A percentile compares a stretch with the other conserved stretches of the same genome.
phyloP scores from a whole-genome alignment of 202 grass and related monocot species.

The Bolboschoenoplectus hybrid region DNA sequence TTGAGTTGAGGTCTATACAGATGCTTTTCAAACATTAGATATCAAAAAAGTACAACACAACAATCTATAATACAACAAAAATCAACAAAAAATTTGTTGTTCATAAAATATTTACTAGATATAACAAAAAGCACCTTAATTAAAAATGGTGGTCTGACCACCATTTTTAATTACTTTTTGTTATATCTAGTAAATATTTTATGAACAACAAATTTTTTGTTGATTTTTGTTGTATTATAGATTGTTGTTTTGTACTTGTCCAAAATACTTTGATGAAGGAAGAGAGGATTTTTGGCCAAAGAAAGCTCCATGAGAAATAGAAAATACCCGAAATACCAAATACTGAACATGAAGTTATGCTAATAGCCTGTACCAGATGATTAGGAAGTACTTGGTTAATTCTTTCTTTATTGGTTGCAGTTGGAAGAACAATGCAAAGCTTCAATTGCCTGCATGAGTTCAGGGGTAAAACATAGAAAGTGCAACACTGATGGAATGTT shows the following conservation, averaged over 20 bases:
- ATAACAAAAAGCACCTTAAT: too few relatives aligned
- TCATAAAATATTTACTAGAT: too few relatives aligned
- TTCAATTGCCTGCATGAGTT: slow-evolving; percentile 83
- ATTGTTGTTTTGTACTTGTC: too few relatives aligned
- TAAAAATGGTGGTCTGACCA: too few relatives aligned
- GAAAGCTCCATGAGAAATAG: not conserved
- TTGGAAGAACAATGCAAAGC: slow-evolving; percentile 98
- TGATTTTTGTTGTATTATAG: too few relatives aligned
- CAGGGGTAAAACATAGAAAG: not conserved
- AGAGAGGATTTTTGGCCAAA: not conserved
- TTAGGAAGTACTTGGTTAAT: not conserved
- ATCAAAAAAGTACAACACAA: not conserved
- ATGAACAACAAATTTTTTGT: too few relatives aligned
- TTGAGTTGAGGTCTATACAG: not conserved
- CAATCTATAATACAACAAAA: too few relatives aligned
- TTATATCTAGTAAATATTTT: too few relatives aligned
- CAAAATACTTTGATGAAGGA: too few relatives aligned
- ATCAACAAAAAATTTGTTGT: too few relatives aligned
- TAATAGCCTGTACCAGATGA: not conserved
- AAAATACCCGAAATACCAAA: not conserved
- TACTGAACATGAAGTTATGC: not conserved
- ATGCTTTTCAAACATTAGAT: not conserved
- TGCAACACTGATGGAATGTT: slow-evolving; percentile 27
- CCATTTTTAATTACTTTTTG: too few relatives aligned
- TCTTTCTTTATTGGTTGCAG: slow-evolving; percentile 43